A percentile compares a stretch with the other conserved stretches of the same genome.
phyloP scores from a whole-genome alignment of 2,329 filamentous ascomycete genomes.

The Ophiognomonia clavigignenti-juglandacearum region DNA sequence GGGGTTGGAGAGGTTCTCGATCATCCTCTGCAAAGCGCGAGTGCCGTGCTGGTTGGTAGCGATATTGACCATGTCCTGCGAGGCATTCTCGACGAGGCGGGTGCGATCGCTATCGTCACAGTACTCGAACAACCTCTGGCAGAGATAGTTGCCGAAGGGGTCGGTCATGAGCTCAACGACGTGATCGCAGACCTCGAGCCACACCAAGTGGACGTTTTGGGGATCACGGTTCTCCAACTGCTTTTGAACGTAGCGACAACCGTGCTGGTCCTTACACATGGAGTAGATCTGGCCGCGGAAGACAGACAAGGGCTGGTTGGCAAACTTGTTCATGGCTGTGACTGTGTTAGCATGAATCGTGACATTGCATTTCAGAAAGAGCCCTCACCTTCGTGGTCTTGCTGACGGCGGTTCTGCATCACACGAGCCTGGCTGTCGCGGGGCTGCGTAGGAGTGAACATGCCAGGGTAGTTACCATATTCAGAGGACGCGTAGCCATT shows the following conservation, averaged over 20 bases:
- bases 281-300: slow-evolving; percentile 80
- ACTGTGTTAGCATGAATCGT: slow-evolving; percentile 24
- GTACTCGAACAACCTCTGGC: slow-evolving; percentile 95
- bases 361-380: not conserved
- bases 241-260: slow-evolving; percentile 93
- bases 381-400: slow-evolving; percentile 63
- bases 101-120: slow-evolving; percentile 95
- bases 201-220: slow-evolving; percentile 87
- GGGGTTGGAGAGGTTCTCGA: slow-evolving; percentile 85
- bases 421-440: slow-evolving; percentile 73
- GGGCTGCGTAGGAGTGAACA: slow-evolving; percentile 42
- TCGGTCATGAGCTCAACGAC: slow-evolving; percentile 98
- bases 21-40: slow-evolving; percentile 94
- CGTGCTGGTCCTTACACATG: slow-evolving; percentile 96
- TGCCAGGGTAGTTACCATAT: slow-evolving; percentile 51
- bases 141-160: slow-evolving; percentile 98
- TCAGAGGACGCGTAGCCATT: slow-evolving; percentile 52
- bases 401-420: slow-evolving; percentile 69
- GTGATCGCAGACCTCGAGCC: slow-evolving; percentile 86
- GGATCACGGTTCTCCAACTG: slow-evolving; percentile 87
- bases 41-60: slow-evolving; percentile 97
- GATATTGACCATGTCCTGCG: slow-evolving; percentile 83
- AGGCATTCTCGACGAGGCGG: slow-evolving; percentile 83
- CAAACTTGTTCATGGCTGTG: slow-evolving; percentile 70
- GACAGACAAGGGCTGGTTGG: slow-evolving; percentile 75